Conservation (phyloP, 306 rosid genomes). For the Adenanthera pavonina region DNA sequence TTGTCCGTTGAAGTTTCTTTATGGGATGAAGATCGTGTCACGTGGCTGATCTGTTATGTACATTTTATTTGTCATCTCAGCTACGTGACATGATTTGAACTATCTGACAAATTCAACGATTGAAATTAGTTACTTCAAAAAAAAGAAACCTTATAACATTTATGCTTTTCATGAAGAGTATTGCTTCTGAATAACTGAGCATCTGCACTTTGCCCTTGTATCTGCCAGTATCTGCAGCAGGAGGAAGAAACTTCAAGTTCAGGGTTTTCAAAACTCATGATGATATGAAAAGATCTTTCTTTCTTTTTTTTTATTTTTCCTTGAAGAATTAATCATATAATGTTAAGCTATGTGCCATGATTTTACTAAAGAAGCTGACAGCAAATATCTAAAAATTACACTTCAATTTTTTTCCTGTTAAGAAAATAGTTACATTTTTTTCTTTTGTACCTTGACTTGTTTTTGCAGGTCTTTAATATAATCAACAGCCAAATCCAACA, state of each 20-base stretch:
- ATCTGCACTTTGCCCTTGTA: slow-evolving; percentile 67
- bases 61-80: neutral
- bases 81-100: neutral
- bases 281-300: neutral
- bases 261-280: neutral
- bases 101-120: neutral
- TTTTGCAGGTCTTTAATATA: slow-evolving; percentile 77
- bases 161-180: neutral
- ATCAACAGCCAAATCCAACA: slow-evolving; percentile 78
- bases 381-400: neutral
- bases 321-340: neutral
- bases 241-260: slow-evolving; percentile 13
- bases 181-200: slow-evolving; percentile 57
- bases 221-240: slow-evolving; percentile 69
- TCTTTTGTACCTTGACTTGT: slow-evolving; percentile 70
- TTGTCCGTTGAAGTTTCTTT: neutral
- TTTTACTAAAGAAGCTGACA: neutral
- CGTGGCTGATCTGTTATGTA: neutral
- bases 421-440: neutral
- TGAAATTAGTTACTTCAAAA: neutral
- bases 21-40: neutral
- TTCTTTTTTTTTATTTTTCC: neutral
- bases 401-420: neutral
- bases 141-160: neutral
- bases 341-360: neutral